Evolutionary conservation across 1,139 yeast genomes (phyloP).

Genomic region (Blastobotrys illinoisensis): DNA sequence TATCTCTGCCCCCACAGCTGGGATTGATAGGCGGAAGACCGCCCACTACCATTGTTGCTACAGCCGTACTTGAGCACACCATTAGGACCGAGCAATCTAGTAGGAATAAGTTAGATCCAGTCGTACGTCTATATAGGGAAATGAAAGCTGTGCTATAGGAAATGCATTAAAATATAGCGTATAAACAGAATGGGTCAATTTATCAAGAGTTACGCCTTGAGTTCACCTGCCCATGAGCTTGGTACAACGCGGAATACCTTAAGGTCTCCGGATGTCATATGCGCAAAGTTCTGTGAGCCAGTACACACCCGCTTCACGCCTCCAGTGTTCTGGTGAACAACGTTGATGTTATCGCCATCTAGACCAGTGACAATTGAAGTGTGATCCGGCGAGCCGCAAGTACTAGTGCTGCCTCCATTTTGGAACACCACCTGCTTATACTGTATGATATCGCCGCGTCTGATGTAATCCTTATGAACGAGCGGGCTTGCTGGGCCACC

Average conservation of each 20-base stretch:
- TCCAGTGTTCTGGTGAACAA: conserved; percentile 60
- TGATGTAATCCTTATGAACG: conserved; percentile 29
- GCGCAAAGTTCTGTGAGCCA: conserved; percentile 42
- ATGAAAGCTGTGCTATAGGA: no score
- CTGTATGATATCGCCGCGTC: conserved; percentile 46
- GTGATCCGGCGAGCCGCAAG: conserved; percentile 60
- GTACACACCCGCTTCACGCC: conserved; percentile 45
- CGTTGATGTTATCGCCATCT: conserved; percentile 33
- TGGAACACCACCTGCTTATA: conserved; percentile 43
- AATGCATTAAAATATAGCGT: no score
- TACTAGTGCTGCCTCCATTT: conserved; percentile 18
- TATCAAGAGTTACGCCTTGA: conserved; percentile 21
- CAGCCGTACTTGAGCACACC: no score
- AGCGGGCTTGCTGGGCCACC: conserved; percentile 25
- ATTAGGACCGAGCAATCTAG: no score
- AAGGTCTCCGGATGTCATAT: conserved; percentile 46
- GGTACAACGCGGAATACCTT: conserved; percentile 53
- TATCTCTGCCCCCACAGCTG: background rate
- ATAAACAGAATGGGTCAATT: no score
- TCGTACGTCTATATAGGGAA: conserved; percentile 6
- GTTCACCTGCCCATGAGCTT: conserved; percentile 47
- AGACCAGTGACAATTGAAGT: conserved; percentile 51
- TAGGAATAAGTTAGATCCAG: no score
- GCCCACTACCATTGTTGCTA: no score
- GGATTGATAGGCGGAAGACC: background rate